Conservation (phyloP, 805 yeast species). For the Yarrowia alimentaria region DNA sequence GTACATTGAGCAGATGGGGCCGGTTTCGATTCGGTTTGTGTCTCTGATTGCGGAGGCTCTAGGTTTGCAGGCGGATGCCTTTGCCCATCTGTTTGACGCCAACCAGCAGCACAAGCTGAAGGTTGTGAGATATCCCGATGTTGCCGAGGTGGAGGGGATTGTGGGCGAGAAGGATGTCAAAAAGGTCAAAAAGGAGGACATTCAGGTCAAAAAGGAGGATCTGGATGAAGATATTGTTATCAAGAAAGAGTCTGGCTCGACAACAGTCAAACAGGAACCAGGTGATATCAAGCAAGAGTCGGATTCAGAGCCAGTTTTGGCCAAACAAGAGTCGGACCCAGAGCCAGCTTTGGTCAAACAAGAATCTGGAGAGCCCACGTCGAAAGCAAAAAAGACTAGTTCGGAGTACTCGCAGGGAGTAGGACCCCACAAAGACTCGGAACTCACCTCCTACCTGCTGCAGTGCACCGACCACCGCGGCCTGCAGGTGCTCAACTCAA, state of each 20-base stretch:
- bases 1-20: constrained; percentile 21
- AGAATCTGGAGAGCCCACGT: background rate
- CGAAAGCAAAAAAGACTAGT: too few species aligned
- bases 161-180: background rate
- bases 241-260: too few species aligned
- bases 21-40: constrained; percentile 5
- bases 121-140: constrained; percentile 23
- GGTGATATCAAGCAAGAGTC: background rate
- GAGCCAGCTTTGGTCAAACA: background rate
- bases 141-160: background rate
- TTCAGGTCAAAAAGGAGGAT: background rate
- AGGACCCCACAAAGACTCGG: constrained; percentile 26
- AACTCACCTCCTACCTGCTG: constrained; percentile 11
- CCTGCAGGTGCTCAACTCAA: constrained; percentile 18
- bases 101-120: constrained; percentile 24
- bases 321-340: background rate
- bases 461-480: constrained; percentile 12
- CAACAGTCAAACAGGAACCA: background rate
- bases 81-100: background rate
- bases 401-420: constrained; percentile 5
- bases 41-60: constrained; percentile 16
- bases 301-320: background rate
- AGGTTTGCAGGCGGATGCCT: constrained; percentile 14
- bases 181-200: background rate
- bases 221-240: too few species aligned